Evolutionary conservation across 805 yeast species (phyloP), one percentile per base, ranked within the genome.

Genomic region (Wickerhamomyces bisporus): DNA sequence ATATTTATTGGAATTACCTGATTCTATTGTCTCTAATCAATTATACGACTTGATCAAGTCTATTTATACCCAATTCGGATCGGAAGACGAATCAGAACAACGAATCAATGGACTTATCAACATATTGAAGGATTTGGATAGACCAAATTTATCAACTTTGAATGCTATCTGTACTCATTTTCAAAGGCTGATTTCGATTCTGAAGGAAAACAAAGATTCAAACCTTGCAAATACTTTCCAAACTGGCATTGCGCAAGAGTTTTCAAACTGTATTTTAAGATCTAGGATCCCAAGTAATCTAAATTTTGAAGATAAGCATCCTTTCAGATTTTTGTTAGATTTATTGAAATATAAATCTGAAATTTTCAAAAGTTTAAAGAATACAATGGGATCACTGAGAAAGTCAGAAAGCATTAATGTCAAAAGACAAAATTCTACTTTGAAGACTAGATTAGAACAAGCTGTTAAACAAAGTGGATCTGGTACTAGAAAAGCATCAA

Each of bases 111-210:
- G 88, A 0, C 60, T 86, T 35, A 81, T 75, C 27, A 81, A 79
- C 42, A 75, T 82, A 0, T 65, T 86, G 34, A 68, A 75, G 4
- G 83, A 83, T 40, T 66, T 86, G 38, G 79, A 87, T 16, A 75
- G 80, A 36, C 70, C 82, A 32, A 83, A 81, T 50, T 65, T 86
- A 30, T 91, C 94, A 2, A 83, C 94, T 0, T 68, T 86, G 38
- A 89, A 83, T 56, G 88, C 89, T 2, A 60, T 86, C n/a, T 71
- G 81, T 27, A 78, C 87, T 2, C 95, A 86, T 58, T 73, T 86
- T 55, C 70, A 72, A 36, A 68, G 94, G 33, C 61, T 86, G 40
- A 72, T 81, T 21, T 60, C 71, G 18, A 73, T 76, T 24, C 59
- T 79, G 55, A 52, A 68, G 55, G 60, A 75, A 71, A 54, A 67